These are phyloP conservation scores for Lipomyces mesembrius DNA, from an alignment of 805 yeast genomes.

Conservation along the genomic window DNA sequence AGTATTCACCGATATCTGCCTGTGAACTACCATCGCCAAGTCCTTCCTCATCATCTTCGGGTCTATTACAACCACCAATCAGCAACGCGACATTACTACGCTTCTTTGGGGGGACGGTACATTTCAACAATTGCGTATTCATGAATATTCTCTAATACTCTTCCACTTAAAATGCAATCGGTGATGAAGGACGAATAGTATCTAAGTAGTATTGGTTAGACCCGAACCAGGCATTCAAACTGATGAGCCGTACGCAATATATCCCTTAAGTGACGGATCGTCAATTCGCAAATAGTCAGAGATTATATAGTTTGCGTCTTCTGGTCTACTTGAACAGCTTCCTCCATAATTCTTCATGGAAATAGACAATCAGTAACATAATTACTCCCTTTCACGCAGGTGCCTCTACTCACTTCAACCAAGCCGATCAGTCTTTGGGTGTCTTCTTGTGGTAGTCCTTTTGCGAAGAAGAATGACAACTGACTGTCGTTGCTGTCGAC, in stretches of 20 bases:
- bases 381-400: neutral
- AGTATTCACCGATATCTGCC: neutral
- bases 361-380: neutral
- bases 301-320: neutral
- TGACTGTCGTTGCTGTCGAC: neutral
- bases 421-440: neutral
- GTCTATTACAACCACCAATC: neutral
- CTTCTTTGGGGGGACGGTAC: neutral
- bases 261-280: conserved; percentile 1
- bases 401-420: neutral
- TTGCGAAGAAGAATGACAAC: neutral
- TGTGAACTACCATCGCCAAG: neutral
- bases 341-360: neutral
- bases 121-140: neutral
- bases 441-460: neutral
- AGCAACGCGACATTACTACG: neutral
- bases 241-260: neutral
- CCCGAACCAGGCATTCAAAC: neutral
- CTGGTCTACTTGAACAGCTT: neutral
- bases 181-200: neutral
- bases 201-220: neutral
- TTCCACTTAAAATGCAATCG: neutral
- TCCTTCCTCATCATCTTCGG: neutral
- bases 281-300: neutral
- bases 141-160: neutral